These are phyloP conservation scores for Cymbopogon citratus DNA, from an alignment of 176 grass and related monocot genomes.

Conservation along the genomic window DNA sequence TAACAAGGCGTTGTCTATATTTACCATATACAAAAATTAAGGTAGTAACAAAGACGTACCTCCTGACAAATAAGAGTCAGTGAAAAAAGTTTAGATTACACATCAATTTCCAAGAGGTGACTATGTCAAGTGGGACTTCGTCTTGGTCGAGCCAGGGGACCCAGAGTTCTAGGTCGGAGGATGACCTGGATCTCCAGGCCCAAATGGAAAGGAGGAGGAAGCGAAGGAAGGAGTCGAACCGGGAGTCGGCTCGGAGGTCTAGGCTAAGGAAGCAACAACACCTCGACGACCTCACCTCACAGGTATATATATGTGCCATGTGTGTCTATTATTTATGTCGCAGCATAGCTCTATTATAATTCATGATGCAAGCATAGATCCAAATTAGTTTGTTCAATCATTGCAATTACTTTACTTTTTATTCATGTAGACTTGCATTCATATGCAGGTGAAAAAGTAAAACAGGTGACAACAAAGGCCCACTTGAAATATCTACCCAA, in stretches of 20 bases:
- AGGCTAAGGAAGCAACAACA: slow-evolving; percentile 71
- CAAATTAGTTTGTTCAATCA: background rate
- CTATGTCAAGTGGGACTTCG: slow-evolving; percentile 54
- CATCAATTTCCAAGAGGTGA: slow-evolving; percentile 12
- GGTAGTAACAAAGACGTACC: slow-evolving; percentile 16
- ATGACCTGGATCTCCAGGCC: slow-evolving; percentile 31
- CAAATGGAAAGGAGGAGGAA: slow-evolving; percentile 44
- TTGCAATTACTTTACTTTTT: background rate
- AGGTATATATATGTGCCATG: slow-evolving; percentile 15
- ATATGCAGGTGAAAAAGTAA: slow-evolving; percentile 22
- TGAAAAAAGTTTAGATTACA: background rate
- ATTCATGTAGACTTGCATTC: slow-evolving; percentile 9
- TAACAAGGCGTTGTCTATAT: background rate
- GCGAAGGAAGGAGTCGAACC: slow-evolving; percentile 77
- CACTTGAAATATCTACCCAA: slow-evolving; percentile 19
- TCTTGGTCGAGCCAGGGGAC: slow-evolving; percentile 19
- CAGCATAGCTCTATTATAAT: background rate
- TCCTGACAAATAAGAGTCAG: background rate
- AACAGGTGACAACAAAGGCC: background rate
- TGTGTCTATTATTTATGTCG: background rate
- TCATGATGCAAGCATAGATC: background rate
- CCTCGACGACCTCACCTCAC: slow-evolving; percentile 57
- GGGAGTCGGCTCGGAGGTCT: slow-evolving; percentile 73
- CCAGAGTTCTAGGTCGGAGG: background rate
- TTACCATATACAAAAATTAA: slow-evolving; percentile 14